Conservation (phyloP, 129 eudicot genomes). For the Flaveria trinervia region DNA sequence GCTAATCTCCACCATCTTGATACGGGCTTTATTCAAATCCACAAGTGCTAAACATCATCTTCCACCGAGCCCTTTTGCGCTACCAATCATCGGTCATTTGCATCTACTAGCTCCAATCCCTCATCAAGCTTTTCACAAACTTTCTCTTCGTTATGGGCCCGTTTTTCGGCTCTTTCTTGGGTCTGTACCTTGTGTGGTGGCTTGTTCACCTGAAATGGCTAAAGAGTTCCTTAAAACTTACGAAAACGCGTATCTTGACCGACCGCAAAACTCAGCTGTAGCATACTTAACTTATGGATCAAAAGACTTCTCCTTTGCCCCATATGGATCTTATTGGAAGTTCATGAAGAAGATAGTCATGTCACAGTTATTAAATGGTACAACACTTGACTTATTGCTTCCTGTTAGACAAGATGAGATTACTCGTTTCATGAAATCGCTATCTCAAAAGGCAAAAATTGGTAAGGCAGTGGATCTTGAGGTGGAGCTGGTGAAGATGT, state of each 20-base stretch:
- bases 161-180: constrained; percentile 37
- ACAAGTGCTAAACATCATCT: constrained; percentile 18
- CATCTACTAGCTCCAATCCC: constrained; percentile 45
- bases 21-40: constrained; percentile 17
- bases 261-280: constrained; percentile 35
- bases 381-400: constrained; percentile 37
- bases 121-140: constrained; percentile 42
- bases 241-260: constrained; percentile 41
- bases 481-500: constrained; percentile 39
- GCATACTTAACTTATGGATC: constrained; percentile 31
- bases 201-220: constrained; percentile 40
- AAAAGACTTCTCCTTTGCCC: constrained; percentile 26
- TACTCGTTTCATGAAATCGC: constrained; percentile 26
- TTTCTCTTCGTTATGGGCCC: constrained; percentile 46
- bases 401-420: constrained; percentile 42
- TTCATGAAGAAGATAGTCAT: constrained; percentile 56
- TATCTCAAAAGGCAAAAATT: constrained; percentile 22
- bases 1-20: constrained; percentile 28
- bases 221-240: constrained; percentile 46
- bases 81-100: constrained; percentile 56
- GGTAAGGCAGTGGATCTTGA: constrained; percentile 39
- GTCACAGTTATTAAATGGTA: constrained; percentile 46
- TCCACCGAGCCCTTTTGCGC: constrained; percentile 49
- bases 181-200: constrained; percentile 39
- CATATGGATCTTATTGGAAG: constrained; percentile 52